Conservation (phyloP, 75 land plant species). For the Cupressus sempervirens region DNA sequence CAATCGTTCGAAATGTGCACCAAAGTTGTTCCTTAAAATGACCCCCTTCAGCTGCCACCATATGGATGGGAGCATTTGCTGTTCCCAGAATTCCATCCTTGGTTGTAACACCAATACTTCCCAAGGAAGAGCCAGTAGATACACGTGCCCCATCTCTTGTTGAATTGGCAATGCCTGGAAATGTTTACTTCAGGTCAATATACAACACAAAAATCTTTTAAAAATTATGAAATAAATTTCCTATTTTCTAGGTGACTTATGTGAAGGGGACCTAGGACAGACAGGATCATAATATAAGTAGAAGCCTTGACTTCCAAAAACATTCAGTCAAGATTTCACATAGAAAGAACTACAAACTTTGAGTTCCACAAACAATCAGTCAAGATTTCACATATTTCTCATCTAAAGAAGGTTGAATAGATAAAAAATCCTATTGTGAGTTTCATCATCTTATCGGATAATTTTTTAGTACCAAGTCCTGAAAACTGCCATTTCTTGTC, state of each 20-base stretch:
- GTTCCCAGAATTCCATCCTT: conserved; percentile 91
- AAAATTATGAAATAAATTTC: background rate
- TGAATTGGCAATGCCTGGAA: conserved; percentile 34
- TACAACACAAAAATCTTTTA: background rate
- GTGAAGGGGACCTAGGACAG: background rate
- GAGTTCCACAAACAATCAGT: background rate
- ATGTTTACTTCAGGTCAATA: background rate
- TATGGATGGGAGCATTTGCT: conserved; percentile 85
- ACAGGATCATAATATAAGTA: background rate
- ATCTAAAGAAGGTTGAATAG: background rate
- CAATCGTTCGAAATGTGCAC: conserved; percentile 87
- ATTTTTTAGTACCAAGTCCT: background rate
- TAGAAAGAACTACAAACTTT: background rate
- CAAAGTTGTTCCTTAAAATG: conserved; percentile 87
- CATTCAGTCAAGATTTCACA: no score
- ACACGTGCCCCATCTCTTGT: conserved; percentile 47
- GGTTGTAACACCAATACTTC: conserved; percentile 55
- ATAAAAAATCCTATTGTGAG: background rate
- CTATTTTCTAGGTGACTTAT: background rate
- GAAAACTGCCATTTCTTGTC: background rate
- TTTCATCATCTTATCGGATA: background rate
- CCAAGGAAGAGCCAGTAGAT: conserved; percentile 47
- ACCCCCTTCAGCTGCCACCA: conserved; percentile 87
- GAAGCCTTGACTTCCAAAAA: background rate
- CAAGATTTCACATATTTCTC: background rate